A percentile compares a stretch with the other conserved stretches of the same genome.
Conservation (phyloP, 257 asterid species). For the Nyctanthes arbortristis region DNA sequence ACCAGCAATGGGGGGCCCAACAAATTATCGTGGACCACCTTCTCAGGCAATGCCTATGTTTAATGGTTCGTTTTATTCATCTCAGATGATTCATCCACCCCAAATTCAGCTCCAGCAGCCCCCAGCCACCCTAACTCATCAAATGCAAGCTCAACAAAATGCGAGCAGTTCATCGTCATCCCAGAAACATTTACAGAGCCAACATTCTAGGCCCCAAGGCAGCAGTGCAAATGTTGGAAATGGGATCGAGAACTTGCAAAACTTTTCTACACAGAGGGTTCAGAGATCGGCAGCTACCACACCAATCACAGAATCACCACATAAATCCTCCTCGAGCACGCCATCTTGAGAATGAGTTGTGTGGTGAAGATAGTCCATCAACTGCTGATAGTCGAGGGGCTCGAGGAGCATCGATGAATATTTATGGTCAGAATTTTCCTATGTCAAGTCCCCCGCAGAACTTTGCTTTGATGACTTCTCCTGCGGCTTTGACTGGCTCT, state of each 20-base stretch:
- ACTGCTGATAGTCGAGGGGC: slow-evolving; percentile 57
- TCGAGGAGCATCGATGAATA: slow-evolving; percentile 52
- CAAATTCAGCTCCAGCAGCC: slow-evolving; percentile 60
- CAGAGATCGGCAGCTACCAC: slow-evolving; percentile 54
- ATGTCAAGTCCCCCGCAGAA: slow-evolving; percentile 75
- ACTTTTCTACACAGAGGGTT: slow-evolving; percentile 45
- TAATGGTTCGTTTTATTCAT: slow-evolving; percentile 79
- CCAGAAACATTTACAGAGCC: slow-evolving; percentile 69
- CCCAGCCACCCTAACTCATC: slow-evolving; percentile 43
- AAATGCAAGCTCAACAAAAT: slow-evolving; percentile 55
- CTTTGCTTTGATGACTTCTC: slow-evolving; percentile 63
- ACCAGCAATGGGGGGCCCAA: slow-evolving; percentile 68
- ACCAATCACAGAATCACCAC: slow-evolving; percentile 51
- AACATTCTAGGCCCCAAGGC: slow-evolving; percentile 55
- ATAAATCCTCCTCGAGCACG: slow-evolving; percentile 34
- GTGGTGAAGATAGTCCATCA: slow-evolving; percentile 62
- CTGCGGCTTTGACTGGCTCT: slow-evolving; percentile 43
- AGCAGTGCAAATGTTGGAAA: slow-evolving; percentile 33
- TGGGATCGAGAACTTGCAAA: slow-evolving; percentile 48
- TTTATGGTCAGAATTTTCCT: slow-evolving; percentile 64
- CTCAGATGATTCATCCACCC: slow-evolving; percentile 80
- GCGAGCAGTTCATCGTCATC: slow-evolving; percentile 59
- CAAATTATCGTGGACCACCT: slow-evolving; percentile 73
- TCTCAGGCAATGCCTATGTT: slow-evolving; percentile 81
- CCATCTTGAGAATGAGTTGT: slow-evolving; percentile 58